A percentile compares a stretch with the other conserved stretches of the same genome.
phyloP scores from a whole-genome alignment of 2,329 filamentous ascomycete genomes.

The Aspergillus oerlinghausenensis region DNA sequence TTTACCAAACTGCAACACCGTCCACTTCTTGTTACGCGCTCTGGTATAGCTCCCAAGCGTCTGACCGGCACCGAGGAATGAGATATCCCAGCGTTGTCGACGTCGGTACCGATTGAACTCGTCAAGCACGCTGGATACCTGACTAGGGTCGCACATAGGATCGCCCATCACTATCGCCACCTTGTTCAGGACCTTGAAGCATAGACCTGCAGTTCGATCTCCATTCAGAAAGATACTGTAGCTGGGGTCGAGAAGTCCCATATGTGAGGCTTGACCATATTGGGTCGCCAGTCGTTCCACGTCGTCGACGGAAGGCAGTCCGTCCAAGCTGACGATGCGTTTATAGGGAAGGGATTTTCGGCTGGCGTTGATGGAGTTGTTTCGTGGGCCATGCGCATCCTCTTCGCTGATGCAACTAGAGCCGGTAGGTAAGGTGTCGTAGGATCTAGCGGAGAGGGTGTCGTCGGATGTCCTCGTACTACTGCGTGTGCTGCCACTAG shows the following conservation, averaged over 20 bases:
- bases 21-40: background rate
- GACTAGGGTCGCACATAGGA: background rate
- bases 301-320: background rate
- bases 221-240: background rate
- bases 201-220: background rate
- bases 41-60: background rate
- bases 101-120: background rate
- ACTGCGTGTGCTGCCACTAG: background rate
- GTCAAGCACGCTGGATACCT: background rate
- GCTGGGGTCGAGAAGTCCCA: background rate
- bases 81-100: background rate
- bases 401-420: background rate
- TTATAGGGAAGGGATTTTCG: background rate
- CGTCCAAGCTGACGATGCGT: background rate
- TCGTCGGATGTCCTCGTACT: background rate
- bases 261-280: background rate
- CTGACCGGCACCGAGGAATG: background rate
- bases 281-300: background rate
- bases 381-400: background rate
- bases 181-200: background rate
- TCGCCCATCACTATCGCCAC: background rate
- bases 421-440: background rate
- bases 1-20: background rate
- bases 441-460: background rate
- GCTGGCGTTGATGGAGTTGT: background rate